phyloP scores from a whole-genome alignment of 306 rosid genomes.

The Pyrus communis region DNA sequence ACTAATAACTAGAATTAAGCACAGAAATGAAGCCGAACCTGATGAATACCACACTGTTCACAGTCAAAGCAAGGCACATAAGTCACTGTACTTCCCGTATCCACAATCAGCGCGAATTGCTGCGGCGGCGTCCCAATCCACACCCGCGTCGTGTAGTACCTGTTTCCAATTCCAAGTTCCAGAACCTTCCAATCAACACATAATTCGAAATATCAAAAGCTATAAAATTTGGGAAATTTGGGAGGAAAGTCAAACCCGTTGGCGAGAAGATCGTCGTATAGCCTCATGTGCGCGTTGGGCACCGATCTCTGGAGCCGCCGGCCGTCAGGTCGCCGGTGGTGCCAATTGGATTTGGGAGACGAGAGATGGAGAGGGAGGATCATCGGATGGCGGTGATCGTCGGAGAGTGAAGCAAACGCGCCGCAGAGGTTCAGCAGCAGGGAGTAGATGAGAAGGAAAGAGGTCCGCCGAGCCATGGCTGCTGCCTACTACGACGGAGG shows the following conservation, averaged over 20 bases:
- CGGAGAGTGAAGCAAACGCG: conserved; percentile 7
- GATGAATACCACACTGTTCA: conserved; percentile 34
- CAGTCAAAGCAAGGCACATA: conserved; percentile 48
- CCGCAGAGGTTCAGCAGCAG: neutral
- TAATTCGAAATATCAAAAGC: neutral
- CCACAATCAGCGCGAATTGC: conserved; percentile 42
- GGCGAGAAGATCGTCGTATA: conserved; percentile 39
- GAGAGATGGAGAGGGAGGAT: conserved; percentile 37
- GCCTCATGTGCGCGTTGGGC: conserved; percentile 37
- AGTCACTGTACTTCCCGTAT: conserved; percentile 48
- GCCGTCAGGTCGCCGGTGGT: conserved; percentile 16
- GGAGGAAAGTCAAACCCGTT: conserved; percentile 24
- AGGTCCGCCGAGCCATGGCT: conserved; percentile 22
- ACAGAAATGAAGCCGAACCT: conserved; percentile 27
- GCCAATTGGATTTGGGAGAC: conserved; percentile 7
- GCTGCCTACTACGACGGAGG: neutral
- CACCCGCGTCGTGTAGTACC: conserved; percentile 44
- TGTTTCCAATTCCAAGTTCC: conserved; percentile 1
- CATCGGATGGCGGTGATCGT: conserved; percentile 22
- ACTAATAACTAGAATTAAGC: neutral
- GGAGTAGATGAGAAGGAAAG: neutral
- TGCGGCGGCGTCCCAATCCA: conserved; percentile 46
- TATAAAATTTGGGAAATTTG: neutral
- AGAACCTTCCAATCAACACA: neutral
- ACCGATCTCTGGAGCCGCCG: conserved; percentile 31